phyloP scores from a whole-genome alignment of 1,284 basidiomycete genomes.

The Sporisorium scitamineum region DNA sequence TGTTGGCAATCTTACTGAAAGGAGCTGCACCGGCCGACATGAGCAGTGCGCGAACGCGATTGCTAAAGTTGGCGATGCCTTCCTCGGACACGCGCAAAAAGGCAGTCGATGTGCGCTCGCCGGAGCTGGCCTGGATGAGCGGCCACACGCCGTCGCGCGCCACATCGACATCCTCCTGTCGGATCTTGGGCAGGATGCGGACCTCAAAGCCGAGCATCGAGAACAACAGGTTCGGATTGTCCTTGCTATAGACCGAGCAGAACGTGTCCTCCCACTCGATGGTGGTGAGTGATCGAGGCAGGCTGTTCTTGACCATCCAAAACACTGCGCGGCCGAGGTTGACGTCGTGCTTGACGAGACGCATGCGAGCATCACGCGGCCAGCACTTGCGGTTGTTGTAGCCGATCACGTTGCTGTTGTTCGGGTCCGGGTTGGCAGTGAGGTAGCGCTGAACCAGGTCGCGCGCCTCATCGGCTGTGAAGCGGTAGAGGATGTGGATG shows the following conservation, averaged over 20 bases:
- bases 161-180: constrained; percentile 93
- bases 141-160: constrained; percentile 99
- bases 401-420: constrained; percentile 97
- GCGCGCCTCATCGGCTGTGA: constrained; percentile 96
- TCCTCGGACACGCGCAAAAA: constrained; percentile 97
- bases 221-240: constrained; percentile 97
- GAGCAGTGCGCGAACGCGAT: constrained; percentile 86
- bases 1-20: constrained; percentile 99
- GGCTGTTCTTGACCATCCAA: constrained; percentile 98
- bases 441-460: constrained; percentile 98
- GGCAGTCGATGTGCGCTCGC: constrained; percentile 96
- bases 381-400: constrained; percentile 99
- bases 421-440: constrained; percentile 95
- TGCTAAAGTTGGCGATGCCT: constrained; percentile 74
- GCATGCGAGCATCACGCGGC: constrained; percentile 98
- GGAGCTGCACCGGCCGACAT: constrained; percentile 99
- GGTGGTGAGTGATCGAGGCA: constrained; percentile 94
- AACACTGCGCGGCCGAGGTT: constrained; percentile 97
- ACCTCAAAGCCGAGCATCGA: constrained; percentile 99
- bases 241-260: constrained; percentile 85
- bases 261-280: constrained; percentile 84
- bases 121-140: constrained; percentile 89
- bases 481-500: constrained; percentile 84
- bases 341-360: constrained; percentile 99
- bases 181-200: constrained; percentile 93